Base-by-base conservation (phyloP, 2,329 filamentous ascomycete genomes). In the Beauveria caledonica region DNA sequence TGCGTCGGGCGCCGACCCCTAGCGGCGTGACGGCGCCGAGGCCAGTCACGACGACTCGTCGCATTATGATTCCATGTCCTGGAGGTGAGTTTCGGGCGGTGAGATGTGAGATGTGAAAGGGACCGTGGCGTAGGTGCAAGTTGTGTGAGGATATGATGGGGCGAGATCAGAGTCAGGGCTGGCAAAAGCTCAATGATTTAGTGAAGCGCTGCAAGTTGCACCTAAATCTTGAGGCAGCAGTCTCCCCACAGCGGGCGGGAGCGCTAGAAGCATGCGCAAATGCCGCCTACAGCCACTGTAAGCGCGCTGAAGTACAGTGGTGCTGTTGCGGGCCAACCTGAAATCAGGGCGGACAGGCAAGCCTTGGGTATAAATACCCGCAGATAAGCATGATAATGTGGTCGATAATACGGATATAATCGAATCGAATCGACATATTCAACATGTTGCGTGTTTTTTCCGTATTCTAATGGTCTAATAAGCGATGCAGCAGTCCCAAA, bases 11-110 rank as follows among this genome's bases (percentile, higher is more conserved):
- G 63, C 92, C 91, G 62, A 95, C 85, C 63, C 90, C 92, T 27
- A 97, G 79, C 62, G 92, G 92, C 66, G 89, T 91, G 67, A 94
- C 82, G 70, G 88, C 89, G 63, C 90, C 90, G 54, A 94, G 79
- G 69, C 90, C 90, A 58, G 90, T 94, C 71, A 94, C 86, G 68
- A 93, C 90, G 67, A 94, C 90, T 67, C 89, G 85, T 70, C 86
- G 82, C 80, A 86, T 85, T 65, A 68, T 74, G 66, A 61, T 75
- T 70, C 74, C 78, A 81, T 78, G 58, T 63, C 70, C 70, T 39
- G 57, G 44, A 25, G 8, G 9, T 53, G 5, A 10, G 9, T 27
- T n/a, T 11, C n/a, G 23, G 7, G n/a, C n/a, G 1, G 21, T 33
- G 36, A 7, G 8, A 2, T 17, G 45, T 50, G 33, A 27, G 29